These are phyloP conservation scores for Moniliella sp. DNA, from an alignment of 1,284 basidiomycete species.

Conservation along the genomic window DNA sequence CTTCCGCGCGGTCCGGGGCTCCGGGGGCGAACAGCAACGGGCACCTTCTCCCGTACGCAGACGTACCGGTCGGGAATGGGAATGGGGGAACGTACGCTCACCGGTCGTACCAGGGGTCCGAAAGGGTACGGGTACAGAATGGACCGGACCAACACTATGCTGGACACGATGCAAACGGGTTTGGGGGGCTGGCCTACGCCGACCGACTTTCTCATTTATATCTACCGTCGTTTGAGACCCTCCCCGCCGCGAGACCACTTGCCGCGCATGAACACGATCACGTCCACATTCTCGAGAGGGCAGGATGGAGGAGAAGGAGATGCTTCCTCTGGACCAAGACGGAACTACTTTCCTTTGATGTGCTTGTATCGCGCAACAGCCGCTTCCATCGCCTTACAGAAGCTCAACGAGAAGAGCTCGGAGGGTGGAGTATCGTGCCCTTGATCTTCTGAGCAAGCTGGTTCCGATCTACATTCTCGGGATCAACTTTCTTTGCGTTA, in stretches of 20 bases:
- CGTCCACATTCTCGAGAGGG: conserved; percentile 25
- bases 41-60: background rate
- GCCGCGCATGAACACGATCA: conserved; percentile 48
- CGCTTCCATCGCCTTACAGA: conserved; percentile 57
- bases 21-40: background rate
- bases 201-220: conserved; percentile 41
- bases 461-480: conserved; percentile 15
- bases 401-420: conserved; percentile 60
- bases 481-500: conserved; percentile 8
- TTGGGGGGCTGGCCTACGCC: conserved; percentile 82
- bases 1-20: background rate
- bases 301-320: conserved; percentile 4
- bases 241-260: conserved; percentile 45
- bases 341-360: conserved; percentile 75
- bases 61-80: background rate
- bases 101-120: background rate
- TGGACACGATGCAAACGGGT: conserved; percentile 15
- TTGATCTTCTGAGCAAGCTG: conserved; percentile 46
- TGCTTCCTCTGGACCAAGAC: too few relatives aligned
- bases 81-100: background rate
- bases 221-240: too few relatives aligned
- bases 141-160: background rate
- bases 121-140: too few relatives aligned
- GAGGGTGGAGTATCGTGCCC: conserved; percentile 83
- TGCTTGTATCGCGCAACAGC: conserved; percentile 46